Base-by-base conservation (phyloP, 768 basidiomycete genomes). In the Calocybe indica region DNA sequence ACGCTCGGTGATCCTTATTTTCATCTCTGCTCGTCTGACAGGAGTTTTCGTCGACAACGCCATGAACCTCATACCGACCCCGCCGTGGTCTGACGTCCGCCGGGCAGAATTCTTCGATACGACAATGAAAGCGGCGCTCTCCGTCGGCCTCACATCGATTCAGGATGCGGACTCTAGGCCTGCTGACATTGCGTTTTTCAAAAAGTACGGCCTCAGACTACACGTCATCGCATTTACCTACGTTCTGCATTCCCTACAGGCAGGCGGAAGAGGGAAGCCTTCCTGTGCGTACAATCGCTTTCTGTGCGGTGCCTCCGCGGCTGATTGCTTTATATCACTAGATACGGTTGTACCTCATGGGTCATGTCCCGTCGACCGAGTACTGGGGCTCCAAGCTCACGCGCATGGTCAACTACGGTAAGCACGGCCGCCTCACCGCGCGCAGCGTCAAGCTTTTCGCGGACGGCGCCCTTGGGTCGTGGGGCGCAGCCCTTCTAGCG, bases 391-490 rank as follows among this genome's bases (percentile, higher is more conserved):
- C 73, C 37, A 68, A 75, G 40, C 68, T 88, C 1, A 72, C 79
- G n/a, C 74, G 71, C 10, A 63, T 91, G 13, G 57, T 77, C 28
- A 70, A 82, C 51, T 80, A 86, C 49, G 82, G 84, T 8, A 71
- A 60, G 52, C 64, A 79, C 14, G 70, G 65, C 15, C 73, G 76
- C 28, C 60, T 86, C 29, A 83, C 73, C 47, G 63, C 80, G 36
- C 77, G 85, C 9, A 80, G 81, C 46, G 69, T 92, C 50, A 92
- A 92, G 56, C 68, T 92, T 3, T 82, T 83, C 57, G 70, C 80
- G 0, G 94, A 97, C 58, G 93, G 93, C 37, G 94, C 94, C 0
- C 76, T 98, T 4, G 92, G 95, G 0, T 90, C 88, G 1, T 90
- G 88, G 75, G 94, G 95, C 6, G 93, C 95, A 0, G 93, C 95